phyloP scores from a whole-genome alignment of 306 rosid genomes.

The Astragalus glycyphyllos region DNA sequence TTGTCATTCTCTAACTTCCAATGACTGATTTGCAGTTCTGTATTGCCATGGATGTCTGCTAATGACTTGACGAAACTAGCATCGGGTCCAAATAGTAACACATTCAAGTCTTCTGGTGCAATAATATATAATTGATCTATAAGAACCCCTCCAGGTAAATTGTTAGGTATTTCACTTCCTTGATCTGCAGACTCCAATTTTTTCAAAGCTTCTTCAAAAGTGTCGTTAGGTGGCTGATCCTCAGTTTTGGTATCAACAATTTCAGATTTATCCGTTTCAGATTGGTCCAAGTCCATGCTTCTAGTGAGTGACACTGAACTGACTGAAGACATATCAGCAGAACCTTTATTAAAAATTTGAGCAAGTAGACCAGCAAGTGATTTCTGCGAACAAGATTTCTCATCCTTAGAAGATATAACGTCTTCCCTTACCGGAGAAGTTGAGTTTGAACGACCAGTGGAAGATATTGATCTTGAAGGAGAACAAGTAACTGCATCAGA shows the following conservation, averaged over 20 bases:
- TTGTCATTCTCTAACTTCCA: constrained; percentile 76
- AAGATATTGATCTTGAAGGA: constrained; percentile 38
- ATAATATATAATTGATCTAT: constrained; percentile 75
- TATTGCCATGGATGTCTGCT: constrained; percentile 73
- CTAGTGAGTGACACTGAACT: constrained; percentile 36
- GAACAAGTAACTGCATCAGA: constrained; percentile 36
- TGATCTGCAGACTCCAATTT: constrained; percentile 65
- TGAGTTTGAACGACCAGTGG: constrained; percentile 36
- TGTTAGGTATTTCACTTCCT: constrained; percentile 68
- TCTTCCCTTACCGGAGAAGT: constrained; percentile 78
- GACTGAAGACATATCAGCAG: constrained; percentile 63
- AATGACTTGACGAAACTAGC: constrained; percentile 64
- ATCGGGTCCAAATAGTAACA: constrained; percentile 65
- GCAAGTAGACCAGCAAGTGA: constrained; percentile 73
- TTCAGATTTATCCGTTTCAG: constrained; percentile 56
- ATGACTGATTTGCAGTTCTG: constrained; percentile 62
- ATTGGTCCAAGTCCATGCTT: constrained; percentile 59
- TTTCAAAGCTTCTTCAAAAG: constrained; percentile 70
- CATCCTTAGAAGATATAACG: constrained; percentile 58
- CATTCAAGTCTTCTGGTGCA: constrained; percentile 72
- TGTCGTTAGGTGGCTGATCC: constrained; percentile 58
- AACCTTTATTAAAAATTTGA: constrained; percentile 70
- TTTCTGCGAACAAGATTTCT: constrained; percentile 58
- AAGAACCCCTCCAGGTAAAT: constrained; percentile 87
- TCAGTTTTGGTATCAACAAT: constrained; percentile 55